Evolutionary conservation across 2,329 filamentous ascomycete genomes (phyloP).

Genomic region (Colletotrichum salicis): DNA sequence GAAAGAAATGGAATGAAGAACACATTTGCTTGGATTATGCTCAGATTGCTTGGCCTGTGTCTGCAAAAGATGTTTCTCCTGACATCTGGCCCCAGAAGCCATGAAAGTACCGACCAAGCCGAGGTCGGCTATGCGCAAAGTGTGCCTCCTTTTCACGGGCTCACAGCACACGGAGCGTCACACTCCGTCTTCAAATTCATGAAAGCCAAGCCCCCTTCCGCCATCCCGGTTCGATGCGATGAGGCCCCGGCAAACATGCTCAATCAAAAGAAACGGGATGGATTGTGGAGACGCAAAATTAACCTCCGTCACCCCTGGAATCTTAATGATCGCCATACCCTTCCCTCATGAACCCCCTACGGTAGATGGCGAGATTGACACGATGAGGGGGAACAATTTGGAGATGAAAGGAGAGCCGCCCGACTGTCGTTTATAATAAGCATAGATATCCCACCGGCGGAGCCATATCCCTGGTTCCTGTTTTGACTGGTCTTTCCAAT

Average conservation of each 20-base stretch:
- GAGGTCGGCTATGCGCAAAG: background rate
- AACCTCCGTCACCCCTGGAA: constrained; percentile 18
- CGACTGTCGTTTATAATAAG: background rate
- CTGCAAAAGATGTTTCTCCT: background rate
- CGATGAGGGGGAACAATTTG: background rate
- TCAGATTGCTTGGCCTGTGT: background rate
- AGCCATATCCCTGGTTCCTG: background rate
- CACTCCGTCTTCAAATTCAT: constrained; percentile 15
- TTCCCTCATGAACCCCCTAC: background rate
- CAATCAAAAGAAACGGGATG: background rate
- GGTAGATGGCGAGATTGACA: constrained; percentile 20
- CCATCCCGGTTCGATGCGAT: constrained; percentile 3
- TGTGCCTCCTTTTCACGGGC: background rate
- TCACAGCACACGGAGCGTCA: constrained; percentile 23
- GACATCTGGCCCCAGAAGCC: background rate
- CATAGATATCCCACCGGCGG: constrained; percentile 7
- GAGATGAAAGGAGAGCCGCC: background rate
- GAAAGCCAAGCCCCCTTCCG: constrained; percentile 14
- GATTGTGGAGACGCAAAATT: constrained; percentile 21
- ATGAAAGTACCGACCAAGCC: constrained; percentile 1
- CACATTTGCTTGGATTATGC: background rate
- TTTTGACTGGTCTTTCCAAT: background rate
- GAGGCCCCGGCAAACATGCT: background rate
- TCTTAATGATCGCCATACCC: constrained; percentile 8
- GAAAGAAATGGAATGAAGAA: background rate